Conservation (phyloP, 2,329 filamentous ascomycete genomes). For the Parafenestella ontariensis region DNA sequence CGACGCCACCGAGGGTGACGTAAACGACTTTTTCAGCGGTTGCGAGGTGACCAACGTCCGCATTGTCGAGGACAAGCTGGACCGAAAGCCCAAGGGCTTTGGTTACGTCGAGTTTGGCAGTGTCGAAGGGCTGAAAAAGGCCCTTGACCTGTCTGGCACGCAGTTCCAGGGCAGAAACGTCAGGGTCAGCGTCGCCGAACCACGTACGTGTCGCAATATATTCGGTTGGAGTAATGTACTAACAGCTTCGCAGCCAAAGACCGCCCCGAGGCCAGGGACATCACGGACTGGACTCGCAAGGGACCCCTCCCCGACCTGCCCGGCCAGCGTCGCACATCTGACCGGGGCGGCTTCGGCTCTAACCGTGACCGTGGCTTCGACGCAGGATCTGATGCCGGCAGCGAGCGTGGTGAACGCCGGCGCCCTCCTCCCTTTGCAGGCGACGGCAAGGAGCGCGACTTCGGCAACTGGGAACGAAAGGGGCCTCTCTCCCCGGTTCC, state of each 20-base stretch:
- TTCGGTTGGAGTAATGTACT: constrained; percentile 10
- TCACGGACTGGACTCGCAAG: constrained; percentile 91
- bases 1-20: constrained; percentile 83
- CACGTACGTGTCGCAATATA: constrained; percentile 71
- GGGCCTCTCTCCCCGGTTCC: constrained; percentile 81
- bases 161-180: constrained; percentile 89
- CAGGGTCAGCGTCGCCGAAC: constrained; percentile 94
- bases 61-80: constrained; percentile 95
- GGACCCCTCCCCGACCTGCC: constrained; percentile 83
- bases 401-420: constrained; percentile 73
- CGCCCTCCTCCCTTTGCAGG: constrained; percentile 68
- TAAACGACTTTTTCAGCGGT: constrained; percentile 83
- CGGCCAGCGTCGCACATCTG: constrained; percentile 61
- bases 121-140: constrained; percentile 89
- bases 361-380: constrained; percentile 59
- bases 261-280: constrained; percentile 78
- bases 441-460: constrained; percentile 80
- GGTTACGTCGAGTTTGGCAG: constrained; percentile 94
- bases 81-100: constrained; percentile 94
- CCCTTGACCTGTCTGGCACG: constrained; percentile 80
- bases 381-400: constrained; percentile 57
- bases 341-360: constrained; percentile 48
- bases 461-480: constrained; percentile 92
- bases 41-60: constrained; percentile 90
- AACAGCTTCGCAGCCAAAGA: constrained; percentile 74